Percentiles rank a stretch among this genome's conserved stretches.
Evolutionary conservation across 2,329 filamentous ascomycete genomes (phyloP).

Genomic region (Epichloe gansuensis): DNA sequence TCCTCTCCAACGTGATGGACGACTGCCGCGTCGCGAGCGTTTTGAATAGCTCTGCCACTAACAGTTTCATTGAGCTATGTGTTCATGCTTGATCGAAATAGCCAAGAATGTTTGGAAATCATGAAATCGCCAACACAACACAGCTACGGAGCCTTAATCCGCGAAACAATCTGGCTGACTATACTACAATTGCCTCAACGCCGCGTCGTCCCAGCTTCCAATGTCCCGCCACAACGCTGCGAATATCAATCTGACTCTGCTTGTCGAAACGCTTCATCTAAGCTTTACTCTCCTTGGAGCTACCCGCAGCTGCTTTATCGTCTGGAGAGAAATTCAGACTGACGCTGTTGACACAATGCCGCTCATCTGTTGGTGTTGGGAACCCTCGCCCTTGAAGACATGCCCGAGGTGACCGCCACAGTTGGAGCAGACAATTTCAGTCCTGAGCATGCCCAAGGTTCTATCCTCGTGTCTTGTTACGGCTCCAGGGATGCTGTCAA

Average conservation of each 20-base stretch:
- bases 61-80: too few species aligned
- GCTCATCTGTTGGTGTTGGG: conserved; percentile 78
- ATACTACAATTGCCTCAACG: neutral
- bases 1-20: too few species aligned
- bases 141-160: too few species aligned
- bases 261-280: conserved; percentile 4
- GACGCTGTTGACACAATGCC: conserved; percentile 92
- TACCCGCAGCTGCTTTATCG: conserved; percentile 35
- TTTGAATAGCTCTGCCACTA: too few species aligned
- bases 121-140: too few species aligned
- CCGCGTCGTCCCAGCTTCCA: neutral
- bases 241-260: neutral
- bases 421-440: conserved; percentile 88
- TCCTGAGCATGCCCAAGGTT: conserved; percentile 70
- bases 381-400: conserved; percentile 86
- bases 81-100: too few species aligned
- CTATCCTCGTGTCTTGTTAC: conserved; percentile 71
- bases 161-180: too few species aligned
- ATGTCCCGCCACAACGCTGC: neutral
- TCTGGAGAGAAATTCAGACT: conserved; percentile 70
- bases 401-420: conserved; percentile 93
- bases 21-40: too few species aligned
- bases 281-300: conserved; percentile 25
- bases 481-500: conserved; percentile 84
- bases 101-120: too few species aligned